Evolutionary conservation across 208 protist species (phyloP), one percentile per base, ranked within the genome.

Genomic region (Leptomonas pyrrhocoris): DNA sequence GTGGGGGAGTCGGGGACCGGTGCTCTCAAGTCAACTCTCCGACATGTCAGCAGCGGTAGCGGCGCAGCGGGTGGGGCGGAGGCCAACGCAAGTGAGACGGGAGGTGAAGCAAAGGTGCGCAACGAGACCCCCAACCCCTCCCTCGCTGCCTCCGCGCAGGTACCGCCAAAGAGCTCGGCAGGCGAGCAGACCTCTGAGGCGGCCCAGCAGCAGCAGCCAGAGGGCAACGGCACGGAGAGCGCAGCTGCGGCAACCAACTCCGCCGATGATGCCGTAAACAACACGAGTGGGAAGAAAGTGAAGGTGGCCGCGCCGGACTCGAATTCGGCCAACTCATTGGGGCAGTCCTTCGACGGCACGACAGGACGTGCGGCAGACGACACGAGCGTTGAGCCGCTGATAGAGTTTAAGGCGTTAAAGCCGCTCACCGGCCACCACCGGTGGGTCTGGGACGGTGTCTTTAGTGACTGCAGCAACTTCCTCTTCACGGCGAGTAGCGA

Each of bases 361-460:
- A 12, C 45, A 42, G 36, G 30, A 58, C 23, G 23, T 53, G 85
- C 92, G 63, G 83, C 82, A 1, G 65, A 91, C 25, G 90, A 80
- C 11, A 66, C 80, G 9, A 83, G 64, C 70, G 11, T 59, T 1
- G 74, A 90, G 49, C 83, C 90, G 13, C 27, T 34, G 31, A 50
- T 73, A 12, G 45, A 89, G 11, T 91, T 96, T 51, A 78, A 66
- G 36, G 58, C 76, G 18, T 60, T 96, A 21, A 88, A 88, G 55
- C 88, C 90, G 13, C 68, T 96, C 28, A 67, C 68, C 13, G 88
- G 84, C 15, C 90, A 96, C 68, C 75, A 78, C 40, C 88, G 90
- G 15, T 96, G 90, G 88, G 90, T 96, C 21, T 96, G 90, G 88
- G 90, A 94, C 65, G 80, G 88, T 63, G 90, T 83, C 12, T 93